Evolutionary conservation across 345 rosid genomes (phyloP), one percentile per base, ranked within the genome.

Genomic region (Lepidium didymum): DNA sequence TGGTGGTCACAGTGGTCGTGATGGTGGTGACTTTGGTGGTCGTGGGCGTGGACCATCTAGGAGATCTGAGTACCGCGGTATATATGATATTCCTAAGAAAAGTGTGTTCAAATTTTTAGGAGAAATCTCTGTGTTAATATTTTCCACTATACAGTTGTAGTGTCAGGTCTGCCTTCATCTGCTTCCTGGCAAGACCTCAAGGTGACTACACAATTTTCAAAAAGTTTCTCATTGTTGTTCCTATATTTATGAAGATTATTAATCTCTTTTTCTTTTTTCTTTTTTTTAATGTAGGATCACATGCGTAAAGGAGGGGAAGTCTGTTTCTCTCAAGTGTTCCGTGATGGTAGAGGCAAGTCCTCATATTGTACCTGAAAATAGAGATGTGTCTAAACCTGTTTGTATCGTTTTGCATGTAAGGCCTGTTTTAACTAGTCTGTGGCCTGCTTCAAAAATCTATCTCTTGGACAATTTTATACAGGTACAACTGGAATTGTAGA

Each of bases 141-240:
- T 14, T 41, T 75, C 29, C 12, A 18, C 21, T 18, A 2, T 81
- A 60, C 83, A 94, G 99, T 94, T 64, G 14, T 89, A 46, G 83
- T 94, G 41, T 66, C 89, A 65, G 97, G 99, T 51, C 70, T 94
- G 67, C 97, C 99, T 21, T 83, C 97, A 59, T 94, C 99, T 72
- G 96, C 99, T 73, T 94, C 99, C 41, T 94, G 99, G 99, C 99
- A 94, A 88, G 99, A 94, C 79, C 94, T 94, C 47, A 94, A 94
- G 96, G 97, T 91, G 60, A 76, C 41, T 10, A 35, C 14, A 37
- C 11, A 18, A 3, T 40, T 64, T 33, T 55, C 6, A 14, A 49
- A 3, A 34, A 6, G 6, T 19, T 33, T n/a, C 55, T 61, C 13
- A 25, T 37, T 7, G 8, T 33, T 10, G 12, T 51, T 62, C 15